These are phyloP conservation scores for Suillus clintonianus DNA, from an alignment of 768 basidiomycete species.

Conservation along the genomic window DNA sequence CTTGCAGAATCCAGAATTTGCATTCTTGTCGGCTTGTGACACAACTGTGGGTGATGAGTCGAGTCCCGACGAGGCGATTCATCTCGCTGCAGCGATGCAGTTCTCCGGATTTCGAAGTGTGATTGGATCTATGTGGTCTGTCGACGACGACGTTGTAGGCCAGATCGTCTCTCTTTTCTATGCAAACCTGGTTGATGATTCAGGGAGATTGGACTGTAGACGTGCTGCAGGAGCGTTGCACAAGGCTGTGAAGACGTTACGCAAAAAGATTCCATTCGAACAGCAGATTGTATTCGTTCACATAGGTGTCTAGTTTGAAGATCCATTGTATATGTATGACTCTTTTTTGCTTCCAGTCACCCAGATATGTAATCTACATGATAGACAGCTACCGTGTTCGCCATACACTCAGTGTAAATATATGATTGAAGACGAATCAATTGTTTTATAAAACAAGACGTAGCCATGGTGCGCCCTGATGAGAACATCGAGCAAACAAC, in stretches of 20 bases:
- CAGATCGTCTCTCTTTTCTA: background rate
- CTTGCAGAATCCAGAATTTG: background rate
- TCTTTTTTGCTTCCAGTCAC: too few species aligned
- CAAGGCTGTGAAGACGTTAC: background rate
- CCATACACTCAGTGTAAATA: background rate
- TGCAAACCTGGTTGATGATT: background rate
- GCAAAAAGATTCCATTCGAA: background rate
- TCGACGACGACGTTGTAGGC: background rate
- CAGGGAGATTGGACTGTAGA: background rate
- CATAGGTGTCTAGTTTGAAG: background rate
- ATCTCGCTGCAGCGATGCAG: background rate
- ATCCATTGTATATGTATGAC: too few species aligned
- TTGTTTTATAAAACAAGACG: background rate
- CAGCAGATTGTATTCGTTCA: background rate
- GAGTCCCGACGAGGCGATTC: background rate
- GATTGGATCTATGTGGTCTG: background rate
- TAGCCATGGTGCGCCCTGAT: background rate
- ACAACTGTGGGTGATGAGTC: background rate
- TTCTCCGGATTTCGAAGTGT: background rate
- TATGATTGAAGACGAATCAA: too few species aligned
- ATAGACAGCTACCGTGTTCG: too few species aligned
- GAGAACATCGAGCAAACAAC: background rate
- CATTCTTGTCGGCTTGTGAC: background rate
- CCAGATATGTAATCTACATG: too few species aligned
- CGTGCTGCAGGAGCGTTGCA: background rate